Evolutionary conservation across 1,284 basidiomycete species (phyloP), one percentile per base, ranked within the genome.

Genomic region (Leccinum proliferum): DNA sequence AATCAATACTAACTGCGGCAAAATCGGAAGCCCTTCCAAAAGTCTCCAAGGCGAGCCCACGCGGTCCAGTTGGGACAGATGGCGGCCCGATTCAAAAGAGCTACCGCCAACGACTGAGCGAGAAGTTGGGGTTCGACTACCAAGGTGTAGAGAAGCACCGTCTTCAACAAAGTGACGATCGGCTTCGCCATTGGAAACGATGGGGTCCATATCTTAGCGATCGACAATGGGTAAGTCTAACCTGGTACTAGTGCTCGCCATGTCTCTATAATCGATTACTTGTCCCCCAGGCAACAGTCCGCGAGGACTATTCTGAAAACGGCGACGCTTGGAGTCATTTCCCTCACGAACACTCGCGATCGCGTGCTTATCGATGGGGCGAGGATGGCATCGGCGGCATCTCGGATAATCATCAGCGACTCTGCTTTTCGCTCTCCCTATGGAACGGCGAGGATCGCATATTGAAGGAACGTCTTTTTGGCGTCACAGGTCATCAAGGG

Each of bases 321-420:
- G 96, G 96, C 61, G 94, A 99, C 74, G 96, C 96, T 8, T 99
- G 96, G 96, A 90, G 88, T 68, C 94, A 96, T 73, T 99, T 99
- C 77, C 94, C 95, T 50, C 97, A 98, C 76, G 93, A 94, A 66
- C 93, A 96, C 69, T 90, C 96, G 4, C 87, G 95, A 66, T 96
- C 93, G 65, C 88, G 96, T 64, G 93, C 94, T 58, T 99, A 97
- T 78, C 85, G 96, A 71, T 99, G 96, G 96, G 96, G 96, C 59
- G 96, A 99, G 75, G 96, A 99, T 72, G 96, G 96, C 63, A 89
- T 99, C 62, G 96, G 91, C 35, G 96, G 96, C 63, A 89, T 98
- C 70, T 96, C 92, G 14, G 96, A 99, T 77, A 98, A 98, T 74
- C 96, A 96, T 76, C 92, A 94, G 70, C 88, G 94, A 58, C 81